A percentile compares a stretch with the other conserved stretches of the same genome.
Evolutionary conservation across 73 alveolate species (phyloP).

Genomic region (Durusdinium trenchii): DNA sequence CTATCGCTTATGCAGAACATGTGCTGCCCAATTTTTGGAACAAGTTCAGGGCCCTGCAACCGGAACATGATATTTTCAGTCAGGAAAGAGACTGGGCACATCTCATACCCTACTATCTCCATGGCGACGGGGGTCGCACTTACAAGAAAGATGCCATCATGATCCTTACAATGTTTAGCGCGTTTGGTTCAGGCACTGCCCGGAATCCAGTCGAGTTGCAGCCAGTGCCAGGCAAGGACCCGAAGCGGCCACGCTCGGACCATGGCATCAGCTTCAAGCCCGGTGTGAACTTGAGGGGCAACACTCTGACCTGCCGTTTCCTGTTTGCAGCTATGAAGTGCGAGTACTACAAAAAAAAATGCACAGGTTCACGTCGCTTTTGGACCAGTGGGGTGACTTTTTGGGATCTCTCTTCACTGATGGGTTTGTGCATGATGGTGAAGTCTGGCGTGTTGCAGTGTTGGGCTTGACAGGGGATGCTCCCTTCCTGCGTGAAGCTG

Average conservation of each 20-base stretch:
- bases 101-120: constrained; percentile 12
- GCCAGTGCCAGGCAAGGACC: background rate
- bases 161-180: constrained; percentile 37
- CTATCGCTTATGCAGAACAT: background rate
- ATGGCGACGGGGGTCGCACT: constrained; percentile 50
- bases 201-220: background rate
- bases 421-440: background rate
- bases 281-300: constrained; percentile 56
- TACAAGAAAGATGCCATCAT: constrained; percentile 37
- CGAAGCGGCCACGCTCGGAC: background rate
- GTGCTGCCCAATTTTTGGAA: background rate
- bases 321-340: constrained; percentile 20
- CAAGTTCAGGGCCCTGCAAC: background rate
- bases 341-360: background rate
- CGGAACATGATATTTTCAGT: background rate
- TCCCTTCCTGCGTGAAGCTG: constrained; percentile 33
- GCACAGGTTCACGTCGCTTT: background rate
- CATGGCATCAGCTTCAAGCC: background rate
- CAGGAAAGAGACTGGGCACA: background rate
- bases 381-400: constrained; percentile 24
- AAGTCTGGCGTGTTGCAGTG: background rate
- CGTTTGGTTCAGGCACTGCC: constrained; percentile 13
- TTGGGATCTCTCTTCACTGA: background rate
- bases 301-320: background rate
- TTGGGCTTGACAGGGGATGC: constrained; percentile 55